Base-by-base conservation (phyloP, 805 yeast genomes). In the Wickerhamomyces subpelliculosus region DNA sequence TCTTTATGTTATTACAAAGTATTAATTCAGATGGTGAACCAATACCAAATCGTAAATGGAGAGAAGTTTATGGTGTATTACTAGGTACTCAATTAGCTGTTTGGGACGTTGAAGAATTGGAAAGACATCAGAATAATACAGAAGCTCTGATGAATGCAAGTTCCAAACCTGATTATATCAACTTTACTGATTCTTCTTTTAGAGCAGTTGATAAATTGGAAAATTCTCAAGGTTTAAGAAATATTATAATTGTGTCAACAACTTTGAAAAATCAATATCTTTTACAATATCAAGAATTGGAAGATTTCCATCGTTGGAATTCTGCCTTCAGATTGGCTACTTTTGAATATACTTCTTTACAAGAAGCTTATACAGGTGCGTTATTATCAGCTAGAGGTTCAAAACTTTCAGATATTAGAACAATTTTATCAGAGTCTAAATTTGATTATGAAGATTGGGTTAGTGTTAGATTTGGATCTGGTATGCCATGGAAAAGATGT, bases 401-500 rank as follows among this genome's bases (percentile, higher is more conserved):
- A 5, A 68, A 83, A 43, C 65, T 93, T 43, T 80, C 90, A 38
- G 97, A 94, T 54, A 88, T 93, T 44, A 75, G 84, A 43, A 83
- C 90, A 13, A 70, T 93, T 32, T 68, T 93, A 41, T 82, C 95
- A 1, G 95, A 84, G 46, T 81, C 93, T 16, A 81, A 90, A 53
- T 84, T 78, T 56, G 77, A 75, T 42, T 93, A 87, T 54, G 96
- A 86, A 59, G 96, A 89, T 52, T 90, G 96, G 97, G 88, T 84
- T 31, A 75, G 88, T 57, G 95, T 93, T 14, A 71, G 97, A 47
- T 93, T 90, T 60, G 97, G 98, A 16, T 75, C 93, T 9, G 98
- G 98, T 19, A 86, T 87, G 95, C 96, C 97, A 2, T 93, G 97
- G 97, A 84, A 81, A 55, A 73, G 95, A 42, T 90, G 96, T 55